phyloP scores from a whole-genome alignment of 306 rosid species.

The Aeschynomene evenia region DNA sequence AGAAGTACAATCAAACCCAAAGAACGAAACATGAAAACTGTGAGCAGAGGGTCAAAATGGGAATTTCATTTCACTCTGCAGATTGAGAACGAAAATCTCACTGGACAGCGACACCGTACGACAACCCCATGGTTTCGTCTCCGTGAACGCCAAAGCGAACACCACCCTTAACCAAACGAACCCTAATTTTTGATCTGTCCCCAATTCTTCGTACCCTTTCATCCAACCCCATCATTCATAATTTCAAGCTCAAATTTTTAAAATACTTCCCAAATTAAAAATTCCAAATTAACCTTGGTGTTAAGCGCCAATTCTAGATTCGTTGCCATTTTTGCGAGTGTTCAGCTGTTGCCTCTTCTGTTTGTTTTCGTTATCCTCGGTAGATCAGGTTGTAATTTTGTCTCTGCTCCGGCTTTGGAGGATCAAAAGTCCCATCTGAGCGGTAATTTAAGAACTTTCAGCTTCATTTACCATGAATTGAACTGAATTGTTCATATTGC shows the following conservation, averaged over 20 bases:
- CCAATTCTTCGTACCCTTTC: conserved; percentile 28
- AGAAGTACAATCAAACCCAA: no score
- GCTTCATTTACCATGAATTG: conserved; percentile 6
- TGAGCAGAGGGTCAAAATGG: conserved; percentile 30
- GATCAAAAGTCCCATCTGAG: conserved; percentile 3
- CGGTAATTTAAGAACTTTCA: conserved; percentile 37
- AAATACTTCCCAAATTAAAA: conserved; percentile 11
- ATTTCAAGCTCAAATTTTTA: conserved; percentile 21
- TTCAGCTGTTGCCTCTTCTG: not conserved
- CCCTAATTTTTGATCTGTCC: conserved; percentile 57
- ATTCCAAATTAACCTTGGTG: no score
- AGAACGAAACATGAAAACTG: no score
- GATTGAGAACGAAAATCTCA: conserved; percentile 39
- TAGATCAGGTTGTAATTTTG: conserved; percentile 45
- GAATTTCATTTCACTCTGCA: no score
- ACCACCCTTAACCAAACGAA: conserved; percentile 43
- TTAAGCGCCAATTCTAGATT: not conserved
- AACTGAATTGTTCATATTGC: conserved; percentile 7
- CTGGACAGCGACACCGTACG: conserved; percentile 65
- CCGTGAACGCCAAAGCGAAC: conserved; percentile 43
- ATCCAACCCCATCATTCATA: not conserved
- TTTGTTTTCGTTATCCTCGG: conserved; percentile 7
- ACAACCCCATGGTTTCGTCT: conserved; percentile 54
- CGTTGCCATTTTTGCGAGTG: not conserved
- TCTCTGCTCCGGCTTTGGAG: conserved; percentile 34